A percentile compares a stretch with the other conserved stretches of the same genome.
Conservation (phyloP, 1,284 basidiomycete genomes). For the Ceratobasidium papillatum region DNA sequence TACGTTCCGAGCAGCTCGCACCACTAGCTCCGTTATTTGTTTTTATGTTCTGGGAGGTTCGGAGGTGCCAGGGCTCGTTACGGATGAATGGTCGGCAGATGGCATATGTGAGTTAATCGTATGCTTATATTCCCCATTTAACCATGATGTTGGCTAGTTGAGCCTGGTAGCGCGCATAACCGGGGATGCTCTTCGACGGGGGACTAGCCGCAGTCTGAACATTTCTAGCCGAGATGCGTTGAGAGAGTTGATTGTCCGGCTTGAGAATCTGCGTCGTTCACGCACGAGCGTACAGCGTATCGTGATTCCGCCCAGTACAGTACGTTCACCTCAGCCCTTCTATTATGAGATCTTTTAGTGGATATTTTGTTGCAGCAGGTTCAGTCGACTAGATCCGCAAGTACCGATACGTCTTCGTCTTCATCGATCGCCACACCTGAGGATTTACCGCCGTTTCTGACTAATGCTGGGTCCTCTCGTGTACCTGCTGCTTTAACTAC, state of each 20-base stretch:
- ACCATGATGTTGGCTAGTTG: too few relatives aligned
- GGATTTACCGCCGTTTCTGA: not conserved
- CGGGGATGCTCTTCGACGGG: not conserved
- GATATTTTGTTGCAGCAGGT: not conserved
- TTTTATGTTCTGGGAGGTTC: not conserved
- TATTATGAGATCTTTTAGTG: not conserved
- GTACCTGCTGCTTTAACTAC: too few relatives aligned
- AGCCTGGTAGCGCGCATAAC: not conserved
- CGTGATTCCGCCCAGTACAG: not conserved
- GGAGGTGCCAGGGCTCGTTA: not conserved
- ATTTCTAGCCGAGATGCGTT: not conserved
- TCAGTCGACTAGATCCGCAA: not conserved
- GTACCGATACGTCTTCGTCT: not conserved
- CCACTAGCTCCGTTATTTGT: not conserved
- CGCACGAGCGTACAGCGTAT: too few relatives aligned
- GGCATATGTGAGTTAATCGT: not conserved
- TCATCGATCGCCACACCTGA: not conserved
- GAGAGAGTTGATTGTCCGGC: not conserved
- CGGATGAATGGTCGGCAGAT: constrained; percentile 8
- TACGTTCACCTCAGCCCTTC: not conserved
- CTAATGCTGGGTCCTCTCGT: not conserved
- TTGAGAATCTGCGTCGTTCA: not conserved
- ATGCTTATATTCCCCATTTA: too few relatives aligned
- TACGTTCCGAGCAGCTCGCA: not conserved
- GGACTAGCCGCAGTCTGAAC: not conserved